Evolutionary conservation across 495 filamentous ascomycete species (phyloP).

Genomic region (Achaetomiella virescens): DNA sequence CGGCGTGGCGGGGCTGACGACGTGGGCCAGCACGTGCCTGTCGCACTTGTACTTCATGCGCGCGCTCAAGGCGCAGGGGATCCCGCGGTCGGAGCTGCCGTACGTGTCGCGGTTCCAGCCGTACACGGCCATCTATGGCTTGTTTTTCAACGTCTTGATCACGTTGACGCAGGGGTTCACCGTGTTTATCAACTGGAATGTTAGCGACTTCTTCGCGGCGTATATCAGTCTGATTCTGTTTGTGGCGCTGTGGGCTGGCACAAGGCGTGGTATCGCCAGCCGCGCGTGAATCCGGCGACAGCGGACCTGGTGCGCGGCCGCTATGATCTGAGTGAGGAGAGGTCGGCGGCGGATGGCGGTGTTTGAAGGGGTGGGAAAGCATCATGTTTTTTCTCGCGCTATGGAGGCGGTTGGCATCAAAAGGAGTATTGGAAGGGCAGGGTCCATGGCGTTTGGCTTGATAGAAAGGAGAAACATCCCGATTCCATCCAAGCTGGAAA

Average conservation of each 20-base stretch:
- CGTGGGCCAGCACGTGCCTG: constrained; percentile 54
- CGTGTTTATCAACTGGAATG: constrained; percentile 56
- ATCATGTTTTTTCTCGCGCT: too few species aligned
- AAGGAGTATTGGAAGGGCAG: neutral
- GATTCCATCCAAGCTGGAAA: too few species aligned
- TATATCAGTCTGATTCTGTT: constrained; percentile 61
- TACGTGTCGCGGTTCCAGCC: constrained; percentile 56
- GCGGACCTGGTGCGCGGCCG: constrained; percentile 21
- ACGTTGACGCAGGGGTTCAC: constrained; percentile 66
- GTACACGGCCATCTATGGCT: constrained; percentile 51
- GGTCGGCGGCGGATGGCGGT: constrained; percentile 8
- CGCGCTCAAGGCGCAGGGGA: constrained; percentile 51
- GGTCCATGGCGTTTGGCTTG: neutral
- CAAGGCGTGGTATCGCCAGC: constrained; percentile 39
- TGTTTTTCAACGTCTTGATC: constrained; percentile 60
- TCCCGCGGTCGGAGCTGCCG: constrained; percentile 47
- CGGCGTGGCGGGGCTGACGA: constrained; percentile 61
- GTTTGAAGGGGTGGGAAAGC: neutral
- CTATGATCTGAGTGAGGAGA: constrained; percentile 11
- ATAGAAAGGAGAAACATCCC: too few species aligned
- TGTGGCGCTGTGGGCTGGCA: constrained; percentile 51
- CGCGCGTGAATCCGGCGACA: constrained; percentile 15
- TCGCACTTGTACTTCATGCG: constrained; percentile 58
- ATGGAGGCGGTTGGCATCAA: too few species aligned
- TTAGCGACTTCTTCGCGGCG: constrained; percentile 52